phyloP scores from a whole-genome alignment of 768 basidiomycete genomes.

The Auricularia auricula-judae region DNA sequence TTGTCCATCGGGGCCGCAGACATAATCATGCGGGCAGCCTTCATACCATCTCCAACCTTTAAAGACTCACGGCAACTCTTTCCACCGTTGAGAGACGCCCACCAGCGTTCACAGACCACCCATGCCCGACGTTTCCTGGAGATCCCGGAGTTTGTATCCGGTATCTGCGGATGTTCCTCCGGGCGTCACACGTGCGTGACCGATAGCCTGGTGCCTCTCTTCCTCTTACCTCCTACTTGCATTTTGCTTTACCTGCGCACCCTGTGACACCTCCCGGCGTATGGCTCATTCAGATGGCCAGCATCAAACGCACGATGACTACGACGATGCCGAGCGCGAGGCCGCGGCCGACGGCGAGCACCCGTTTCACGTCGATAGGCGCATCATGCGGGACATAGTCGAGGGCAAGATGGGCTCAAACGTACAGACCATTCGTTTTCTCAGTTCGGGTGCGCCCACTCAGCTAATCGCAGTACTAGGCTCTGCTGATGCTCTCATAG shows the following conservation, averaged over 20 bases:
- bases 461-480: constrained; percentile 7
- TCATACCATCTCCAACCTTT: too few relatives aligned
- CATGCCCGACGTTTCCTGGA: not conserved
- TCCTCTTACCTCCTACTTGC: not conserved
- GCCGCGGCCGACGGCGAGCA: constrained; percentile 46
- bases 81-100: too few relatives aligned
- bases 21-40: too few relatives aligned
- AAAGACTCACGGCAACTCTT: too few relatives aligned
- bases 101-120: too few relatives aligned
- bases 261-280: not conserved
- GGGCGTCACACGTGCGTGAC: not conserved
- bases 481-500: constrained; percentile 24
- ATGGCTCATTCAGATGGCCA: not conserved
- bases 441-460: constrained; percentile 54
- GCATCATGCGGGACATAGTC: constrained; percentile 66
- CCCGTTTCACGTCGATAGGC: constrained; percentile 68
- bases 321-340: constrained; percentile 57
- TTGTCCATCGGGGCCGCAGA: too few relatives aligned
- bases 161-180: not conserved
- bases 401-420: constrained; percentile 54
- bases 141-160: not conserved
- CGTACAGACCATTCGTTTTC: constrained; percentile 59
- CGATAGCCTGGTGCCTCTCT: not conserved
- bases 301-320: constrained; percentile 50
- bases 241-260: not conserved